Base-by-base conservation (phyloP, 805 yeast genomes). In the Cephaloascus albidus region DNA sequence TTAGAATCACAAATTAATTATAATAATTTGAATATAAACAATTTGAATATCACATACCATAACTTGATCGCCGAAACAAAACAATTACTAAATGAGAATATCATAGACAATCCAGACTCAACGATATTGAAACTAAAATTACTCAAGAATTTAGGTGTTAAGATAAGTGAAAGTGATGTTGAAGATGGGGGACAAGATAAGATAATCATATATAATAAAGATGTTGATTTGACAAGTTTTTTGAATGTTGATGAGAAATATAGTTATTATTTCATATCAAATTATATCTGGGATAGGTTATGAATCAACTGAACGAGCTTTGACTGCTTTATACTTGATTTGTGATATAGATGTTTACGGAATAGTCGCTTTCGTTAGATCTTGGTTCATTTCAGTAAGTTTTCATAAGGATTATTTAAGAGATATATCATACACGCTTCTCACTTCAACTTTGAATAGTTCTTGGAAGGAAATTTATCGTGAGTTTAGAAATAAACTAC, bases 281-380 rank as follows among this genome's bases (percentile, higher is more conserved):
- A 85, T 51, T 81, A 75, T 52, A 73, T 85, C 26, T 85, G 95
- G 95, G 93, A 84, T 44, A 70, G 73, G 39, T 47, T 76, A 45
- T 68, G 43, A 47, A n/a, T n/a, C n/a, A n/a, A n/a, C n/a, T n/a
- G n/a, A n/a, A n/a, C n/a, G n/a, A n/a, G n/a, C n/a, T n/a, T n/a
- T n/a, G n/a, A n/a, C n/a, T n/a, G n/a, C n/a, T n/a, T n/a, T n/a
- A n/a, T n/a, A n/a, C n/a, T n/a, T n/a, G n/a, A n/a, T n/a, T n/a
- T n/a, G n/a, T n/a, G n/a, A n/a, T n/a, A n/a, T n/a, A n/a, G n/a
- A n/a, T n/a, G n/a, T n/a, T n/a, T n/a, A n/a, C n/a, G n/a, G n/a
- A n/a, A n/a, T n/a, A n/a, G n/a, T n/a, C n/a, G n/a, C n/a, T n/a
- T n/a, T n/a, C n/a, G n/a, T n/a, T n/a, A n/a, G n/a, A n/a, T n/a